These are phyloP conservation scores for Penicillium sclerotiorum DNA, from an alignment of 2,329 filamentous ascomycete species.

Conservation along the genomic window DNA sequence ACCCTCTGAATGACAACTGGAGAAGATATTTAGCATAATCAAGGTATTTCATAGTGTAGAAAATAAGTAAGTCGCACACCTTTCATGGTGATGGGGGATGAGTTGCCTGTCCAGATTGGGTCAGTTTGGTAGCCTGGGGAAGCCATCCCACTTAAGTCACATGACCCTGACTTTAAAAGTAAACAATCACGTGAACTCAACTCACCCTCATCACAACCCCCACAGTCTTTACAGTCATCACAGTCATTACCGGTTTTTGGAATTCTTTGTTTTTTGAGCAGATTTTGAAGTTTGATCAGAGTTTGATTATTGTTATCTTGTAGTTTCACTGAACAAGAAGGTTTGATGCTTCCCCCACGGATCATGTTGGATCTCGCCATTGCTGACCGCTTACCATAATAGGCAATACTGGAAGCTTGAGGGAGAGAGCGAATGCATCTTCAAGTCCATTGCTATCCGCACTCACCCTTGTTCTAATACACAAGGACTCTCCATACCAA, in stretches of 20 bases:
- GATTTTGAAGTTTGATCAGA: too few relatives aligned
- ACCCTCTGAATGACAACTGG: constrained; percentile 90
- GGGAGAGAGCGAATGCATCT: constrained; percentile 16
- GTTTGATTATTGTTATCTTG: too few relatives aligned
- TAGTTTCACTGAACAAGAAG: not conserved
- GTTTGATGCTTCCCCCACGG: not conserved
- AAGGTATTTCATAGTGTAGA: not conserved
- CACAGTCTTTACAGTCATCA: not conserved
- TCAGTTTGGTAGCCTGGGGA: not conserved
- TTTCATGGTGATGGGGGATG: constrained; percentile 6
- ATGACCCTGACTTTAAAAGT: too few relatives aligned
- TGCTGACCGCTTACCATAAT: constrained; percentile 24
- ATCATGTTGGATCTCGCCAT: not conserved
- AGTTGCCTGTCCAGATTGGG: not conserved
- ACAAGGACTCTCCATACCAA: constrained; percentile 5
- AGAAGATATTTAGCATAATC: constrained; percentile 7
- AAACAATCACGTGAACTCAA: not conserved
- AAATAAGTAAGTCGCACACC: not conserved
- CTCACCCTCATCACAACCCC: not conserved
- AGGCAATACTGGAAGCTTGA: constrained; percentile 24
- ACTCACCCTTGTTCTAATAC: constrained; percentile 13
- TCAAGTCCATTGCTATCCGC: constrained; percentile 17
- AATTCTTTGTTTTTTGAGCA: too few relatives aligned
- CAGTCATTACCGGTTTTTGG: too few relatives aligned
- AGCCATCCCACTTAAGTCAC: too few relatives aligned